A percentile compares a stretch with the other conserved stretches of the same genome.
Evolutionary conservation across 2,329 filamentous ascomycete genomes (phyloP).

Genomic region (Ceratocystis albifundus): DNA sequence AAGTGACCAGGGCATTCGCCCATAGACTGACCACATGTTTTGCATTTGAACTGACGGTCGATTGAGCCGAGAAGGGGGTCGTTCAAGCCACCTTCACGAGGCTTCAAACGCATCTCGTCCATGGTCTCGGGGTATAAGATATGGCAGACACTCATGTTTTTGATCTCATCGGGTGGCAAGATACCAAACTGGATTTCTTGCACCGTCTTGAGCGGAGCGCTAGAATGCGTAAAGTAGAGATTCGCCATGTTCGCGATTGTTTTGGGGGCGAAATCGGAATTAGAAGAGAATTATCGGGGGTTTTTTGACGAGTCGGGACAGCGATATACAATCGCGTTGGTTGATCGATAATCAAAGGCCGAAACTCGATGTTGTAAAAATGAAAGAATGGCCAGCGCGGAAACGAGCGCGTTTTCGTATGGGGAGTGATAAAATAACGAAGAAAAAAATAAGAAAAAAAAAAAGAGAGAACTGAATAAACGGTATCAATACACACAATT

Average conservation of each 20-base stretch:
- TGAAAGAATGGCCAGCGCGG: slow-evolving; percentile 9
- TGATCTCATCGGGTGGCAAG: slow-evolving; percentile 96
- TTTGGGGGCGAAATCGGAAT: slow-evolving; percentile 22
- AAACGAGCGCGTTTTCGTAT: slow-evolving; percentile 2
- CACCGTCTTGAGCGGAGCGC: slow-evolving; percentile 91
- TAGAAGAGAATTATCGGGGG: slow-evolving; percentile 4
- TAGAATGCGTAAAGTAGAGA: slow-evolving; percentile 79
- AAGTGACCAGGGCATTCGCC: slow-evolving; percentile 96
- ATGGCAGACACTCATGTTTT: slow-evolving; percentile 93
- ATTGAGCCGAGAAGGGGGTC: slow-evolving; percentile 94
- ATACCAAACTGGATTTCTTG: slow-evolving; percentile 99
- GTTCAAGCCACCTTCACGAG: slow-evolving; percentile 83
- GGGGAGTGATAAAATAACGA: not conserved
- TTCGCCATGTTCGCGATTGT: slow-evolving; percentile 65
- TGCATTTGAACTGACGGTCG: slow-evolving; percentile 89
- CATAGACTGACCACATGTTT: slow-evolving; percentile 91
- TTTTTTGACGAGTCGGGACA: slow-evolving; percentile 1
- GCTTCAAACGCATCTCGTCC: slow-evolving; percentile 88
- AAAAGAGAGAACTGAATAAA: slow-evolving; percentile 8
- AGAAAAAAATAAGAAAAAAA: not conserved
- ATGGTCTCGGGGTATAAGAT: slow-evolving; percentile 99
- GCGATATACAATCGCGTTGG: not conserved
- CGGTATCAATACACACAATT: slow-evolving; percentile 12
- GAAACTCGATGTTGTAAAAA: not conserved
- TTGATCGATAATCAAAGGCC: not conserved